Percentiles rank a stretch among this genome's conserved stretches.
Conservation (phyloP, 2,329 filamentous ascomycete species). For the Colletotrichum sp. region DNA sequence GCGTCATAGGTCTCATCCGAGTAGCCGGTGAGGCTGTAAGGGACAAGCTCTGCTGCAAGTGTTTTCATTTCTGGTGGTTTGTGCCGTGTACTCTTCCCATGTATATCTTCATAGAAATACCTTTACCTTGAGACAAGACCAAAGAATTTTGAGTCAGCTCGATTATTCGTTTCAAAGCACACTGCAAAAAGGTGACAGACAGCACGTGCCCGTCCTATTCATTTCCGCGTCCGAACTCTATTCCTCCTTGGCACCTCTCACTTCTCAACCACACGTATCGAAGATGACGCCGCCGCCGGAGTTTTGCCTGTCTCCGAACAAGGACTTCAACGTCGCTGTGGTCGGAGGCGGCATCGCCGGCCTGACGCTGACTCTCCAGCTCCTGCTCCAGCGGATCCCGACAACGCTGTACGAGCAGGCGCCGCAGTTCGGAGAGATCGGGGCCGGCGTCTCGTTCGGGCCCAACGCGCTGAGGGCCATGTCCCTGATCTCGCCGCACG, state of each 20-base stretch:
- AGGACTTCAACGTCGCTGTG: conserved; percentile 41
- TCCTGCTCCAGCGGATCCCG: conserved; percentile 44
- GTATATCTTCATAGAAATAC: not conserved
- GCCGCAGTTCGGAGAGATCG: conserved; percentile 47
- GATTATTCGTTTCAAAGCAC: not conserved
- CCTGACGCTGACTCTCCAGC: conserved; percentile 47
- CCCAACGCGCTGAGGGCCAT: conserved; percentile 57
- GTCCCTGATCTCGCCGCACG: conserved; percentile 23
- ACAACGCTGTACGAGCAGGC: conserved; percentile 54
- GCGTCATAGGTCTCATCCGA: not conserved
- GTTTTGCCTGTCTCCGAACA: conserved; percentile 1
- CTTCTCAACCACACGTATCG: not conserved
- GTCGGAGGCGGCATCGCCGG: conserved; percentile 59
- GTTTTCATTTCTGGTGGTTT: not conserved
- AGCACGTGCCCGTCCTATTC: not conserved
- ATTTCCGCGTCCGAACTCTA: not conserved
- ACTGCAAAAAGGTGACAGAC: not conserved
- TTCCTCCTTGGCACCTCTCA: not conserved
- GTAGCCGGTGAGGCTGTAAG: not conserved
- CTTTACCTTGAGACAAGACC: not conserved
- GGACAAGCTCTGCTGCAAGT: not conserved
- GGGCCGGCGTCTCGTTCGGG: conserved; percentile 56
- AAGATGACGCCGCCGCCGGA: conserved; percentile 10
- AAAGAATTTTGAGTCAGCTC: not conserved
- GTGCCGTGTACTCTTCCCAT: not conserved